Evolutionary conservation across 106 monocot genomes (phyloP), one percentile per base, ranked within the genome.

Genomic region (Acorus gramineus): DNA sequence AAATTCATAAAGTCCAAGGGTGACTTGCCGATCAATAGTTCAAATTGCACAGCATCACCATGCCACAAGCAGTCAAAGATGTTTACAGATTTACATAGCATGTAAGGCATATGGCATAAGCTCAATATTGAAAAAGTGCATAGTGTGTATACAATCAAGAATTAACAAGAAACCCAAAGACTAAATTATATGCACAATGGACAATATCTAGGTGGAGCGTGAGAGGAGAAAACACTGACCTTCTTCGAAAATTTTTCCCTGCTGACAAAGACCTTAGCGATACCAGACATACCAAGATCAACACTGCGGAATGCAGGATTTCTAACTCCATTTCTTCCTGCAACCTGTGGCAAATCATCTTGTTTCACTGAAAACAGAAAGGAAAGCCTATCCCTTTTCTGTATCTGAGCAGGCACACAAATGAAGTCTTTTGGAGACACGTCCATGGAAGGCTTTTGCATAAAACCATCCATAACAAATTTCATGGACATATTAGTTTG

Each of bases 371-470:
- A 74, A 60, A 95, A 86, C 11, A 76, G 77, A 82, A 95, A 95
- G 11, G 95, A 85, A 10, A 47, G 49, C 5, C 67, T 67, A 57
- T 73, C 76, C 52, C 53, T 84, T 61, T 63, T 80, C 61, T 87
- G 85, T 59, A 95, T 53, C 61, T 52, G 71, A 50, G 95, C 90
- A 51, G 95, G 95, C 48, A 87, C 55, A 61, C 84, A 84, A 63
- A 85, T 55, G 53, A 78, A 61, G 49, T 83, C 74, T 53, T 70
- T 71, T 58, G 76, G 56, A 46, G 68, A 52, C 9, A 71, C 50
- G 57, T 84, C 81, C 13, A 69, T 63, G 49, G 75, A 65, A 28
- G 28, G 28, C 4, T 75, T 80, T 62, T 82, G 69, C 53, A 67
- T 62, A 45, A 84, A 65, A 58, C 64, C 71, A 60, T 80, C 76